Evolutionary conservation across 176 grass and related monocot species (phyloP), one percentile per base, ranked within the genome.

Genomic region (Oryza longistaminata): DNA sequence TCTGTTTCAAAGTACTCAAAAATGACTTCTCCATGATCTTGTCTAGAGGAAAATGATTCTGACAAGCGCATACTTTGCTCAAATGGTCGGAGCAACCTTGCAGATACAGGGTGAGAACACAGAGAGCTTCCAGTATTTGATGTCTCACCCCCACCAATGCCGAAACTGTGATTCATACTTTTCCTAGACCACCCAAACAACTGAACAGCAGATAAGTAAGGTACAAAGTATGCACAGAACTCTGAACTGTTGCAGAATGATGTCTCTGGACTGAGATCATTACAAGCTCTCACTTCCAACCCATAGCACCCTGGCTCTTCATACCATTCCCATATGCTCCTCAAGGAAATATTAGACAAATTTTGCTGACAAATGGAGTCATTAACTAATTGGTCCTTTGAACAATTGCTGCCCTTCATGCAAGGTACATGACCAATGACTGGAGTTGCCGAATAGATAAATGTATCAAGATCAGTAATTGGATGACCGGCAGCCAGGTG

Each of bases 281-380:
- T 82, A 64, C 75, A 75, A 80, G 68, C 88, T 85, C 82, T 93
- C 79, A 90, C 88, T 86, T 88, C 86, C 88, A 93, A 81, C 17
- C 92, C 92, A 88, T 90, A 93, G 80, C 92, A 93, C 37, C 92
- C 92, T 86, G 88, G 92, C 77, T 93, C 92, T 93, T 93, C 88
- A 48, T 93, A 93, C 92, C 92, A 93, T 62, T 93, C 82, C 88
- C 92, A 93, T 55, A 93, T 71, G 15, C 62, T 88, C 49, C 71
- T 86, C 70, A 93, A 74, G 70, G 83, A 81, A 62, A 88, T 44
- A 67, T 81, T 86, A 64, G 86, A 78, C 15, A 81, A 55, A 75
- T 87, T 68, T 31, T 93, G 88, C 79, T 35, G 73, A 83, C 27
- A 90, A 74, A 70, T 44, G 65, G 75, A 71, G 40, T 68, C 31